Percentiles rank a stretch among this genome's conserved stretches.
Conservation (phyloP, 2,329 filamentous ascomycete genomes). For the Claviceps cyperi region DNA sequence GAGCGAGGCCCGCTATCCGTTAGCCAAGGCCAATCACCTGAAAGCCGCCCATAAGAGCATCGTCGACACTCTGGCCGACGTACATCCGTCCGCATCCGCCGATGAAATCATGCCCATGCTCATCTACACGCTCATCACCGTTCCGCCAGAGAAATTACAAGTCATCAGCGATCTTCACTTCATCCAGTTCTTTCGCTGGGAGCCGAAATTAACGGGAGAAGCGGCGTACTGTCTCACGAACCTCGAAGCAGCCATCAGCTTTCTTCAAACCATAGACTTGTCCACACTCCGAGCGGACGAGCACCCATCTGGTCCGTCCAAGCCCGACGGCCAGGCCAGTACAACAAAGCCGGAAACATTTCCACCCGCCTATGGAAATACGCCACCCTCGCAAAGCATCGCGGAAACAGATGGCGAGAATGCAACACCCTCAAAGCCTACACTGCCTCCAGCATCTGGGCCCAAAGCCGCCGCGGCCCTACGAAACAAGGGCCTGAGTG, state of each 20-base stretch:
- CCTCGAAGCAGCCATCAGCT: constrained; percentile 84
- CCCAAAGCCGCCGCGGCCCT: constrained; percentile 32
- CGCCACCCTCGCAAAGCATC: constrained; percentile 18
- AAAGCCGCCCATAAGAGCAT: constrained; percentile 87
- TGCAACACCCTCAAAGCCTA: constrained; percentile 20
- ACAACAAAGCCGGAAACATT: constrained; percentile 40
- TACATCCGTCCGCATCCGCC: constrained; percentile 70
- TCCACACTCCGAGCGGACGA: constrained; percentile 77
- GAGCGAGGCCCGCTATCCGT: constrained; percentile 73
- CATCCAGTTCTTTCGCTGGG: constrained; percentile 79
- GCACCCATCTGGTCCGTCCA: constrained; percentile 50
- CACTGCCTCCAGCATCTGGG: constrained; percentile 22
- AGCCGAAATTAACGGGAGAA: constrained; percentile 79
- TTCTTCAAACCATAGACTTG: constrained; percentile 88
- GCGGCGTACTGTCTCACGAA: constrained; percentile 94
- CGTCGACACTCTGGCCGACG: constrained; percentile 64
- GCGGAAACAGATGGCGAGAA: constrained; percentile 18
- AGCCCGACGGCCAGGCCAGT: constrained; percentile 32
- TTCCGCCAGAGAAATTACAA: constrained; percentile 71
- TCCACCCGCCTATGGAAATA: constrained; percentile 38
- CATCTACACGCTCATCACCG: constrained; percentile 89
- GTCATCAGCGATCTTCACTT: constrained; percentile 92
- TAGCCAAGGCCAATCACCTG: constrained; percentile 81
- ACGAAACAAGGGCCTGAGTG: constrained; percentile 66
- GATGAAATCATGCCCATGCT: constrained; percentile 95